A percentile compares a stretch with the other conserved stretches of the same genome.
Evolutionary conservation across 306 rosid genomes (phyloP).

Genomic region (Purshia tridentata): DNA sequence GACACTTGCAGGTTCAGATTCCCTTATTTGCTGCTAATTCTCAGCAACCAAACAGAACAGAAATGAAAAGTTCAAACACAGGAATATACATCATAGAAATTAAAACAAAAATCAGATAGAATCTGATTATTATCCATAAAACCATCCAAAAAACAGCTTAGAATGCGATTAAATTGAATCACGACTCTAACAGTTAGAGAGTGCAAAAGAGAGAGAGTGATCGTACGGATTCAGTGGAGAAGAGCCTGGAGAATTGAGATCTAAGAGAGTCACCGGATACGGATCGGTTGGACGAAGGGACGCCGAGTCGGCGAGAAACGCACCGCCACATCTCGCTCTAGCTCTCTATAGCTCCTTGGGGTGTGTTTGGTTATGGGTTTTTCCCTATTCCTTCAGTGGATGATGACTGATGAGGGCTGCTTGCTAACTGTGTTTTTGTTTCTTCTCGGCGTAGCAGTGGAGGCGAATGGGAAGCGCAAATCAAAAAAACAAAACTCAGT

Average conservation of each 20-base stretch:
- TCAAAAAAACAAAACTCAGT: too few species aligned
- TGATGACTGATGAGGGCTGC: not conserved
- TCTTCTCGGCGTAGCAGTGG: conserved; percentile 22
- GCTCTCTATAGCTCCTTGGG: not conserved
- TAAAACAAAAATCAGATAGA: not conserved
- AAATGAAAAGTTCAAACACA: not conserved
- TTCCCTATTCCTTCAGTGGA: not conserved
- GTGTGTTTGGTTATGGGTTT: not conserved
- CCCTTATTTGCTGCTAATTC: conserved; percentile 8
- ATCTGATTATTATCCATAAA: not conserved
- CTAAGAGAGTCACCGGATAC: conserved; percentile 41
- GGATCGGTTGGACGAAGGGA: conserved; percentile 45
- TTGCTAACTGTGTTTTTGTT: not conserved
- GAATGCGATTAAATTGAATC: too few species aligned
- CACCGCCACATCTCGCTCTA: conserved; percentile 76
- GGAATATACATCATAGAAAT: not conserved
- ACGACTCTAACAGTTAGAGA: conserved; percentile 17
- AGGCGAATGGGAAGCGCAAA: too few species aligned
- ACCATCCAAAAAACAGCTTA: too few species aligned
- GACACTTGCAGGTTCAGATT: not conserved
- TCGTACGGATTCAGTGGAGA: conserved; percentile 62
- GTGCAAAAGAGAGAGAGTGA: not conserved
- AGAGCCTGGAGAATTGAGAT: conserved; percentile 71
- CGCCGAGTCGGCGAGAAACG: conserved; percentile 72
- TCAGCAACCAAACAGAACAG: conserved; percentile 6